Evolutionary conservation across 1,139 yeast genomes (phyloP).

Genomic region (Sugiyamaella sp.): DNA sequence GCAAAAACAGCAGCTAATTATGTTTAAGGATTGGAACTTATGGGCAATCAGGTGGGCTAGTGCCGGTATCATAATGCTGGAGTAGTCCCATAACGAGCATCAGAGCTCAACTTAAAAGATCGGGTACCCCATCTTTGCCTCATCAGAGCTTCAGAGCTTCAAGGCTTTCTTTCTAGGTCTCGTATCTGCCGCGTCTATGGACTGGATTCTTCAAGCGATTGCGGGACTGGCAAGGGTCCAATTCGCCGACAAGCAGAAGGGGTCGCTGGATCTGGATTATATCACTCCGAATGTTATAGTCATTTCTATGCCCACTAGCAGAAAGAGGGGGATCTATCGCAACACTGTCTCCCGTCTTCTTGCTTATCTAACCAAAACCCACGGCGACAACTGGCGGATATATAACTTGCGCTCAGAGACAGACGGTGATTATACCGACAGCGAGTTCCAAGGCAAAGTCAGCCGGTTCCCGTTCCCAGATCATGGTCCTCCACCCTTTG

Average conservation of each 20-base stretch:
- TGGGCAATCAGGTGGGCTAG: neutral
- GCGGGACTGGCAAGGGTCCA: conserved; percentile 35
- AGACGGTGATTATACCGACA: conserved; percentile 51
- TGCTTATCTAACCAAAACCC: conserved; percentile 51
- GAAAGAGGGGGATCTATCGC: conserved; percentile 54
- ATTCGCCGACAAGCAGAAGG: conserved; percentile 73
- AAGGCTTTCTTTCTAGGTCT: neutral
- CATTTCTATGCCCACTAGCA: conserved; percentile 70
- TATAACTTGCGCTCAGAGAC: conserved; percentile 73
- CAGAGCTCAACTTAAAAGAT: too few species aligned
- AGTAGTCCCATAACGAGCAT: neutral
- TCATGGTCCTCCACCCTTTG: conserved; percentile 75
- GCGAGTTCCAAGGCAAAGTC: conserved; percentile 40
- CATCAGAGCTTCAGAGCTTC: neutral
- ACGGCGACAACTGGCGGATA: conserved; percentile 65
- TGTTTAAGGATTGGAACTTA: neutral
- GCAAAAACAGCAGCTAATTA: neutral
- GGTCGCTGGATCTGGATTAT: conserved; percentile 58
- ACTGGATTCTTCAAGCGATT: conserved; percentile 16
- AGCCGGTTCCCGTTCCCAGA: conserved; percentile 66
- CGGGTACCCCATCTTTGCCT: too few species aligned
- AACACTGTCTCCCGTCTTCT: conserved; percentile 58
- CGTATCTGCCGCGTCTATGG: conserved; percentile 6
- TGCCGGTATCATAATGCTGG: neutral
- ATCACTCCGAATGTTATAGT: conserved; percentile 64